Evolutionary conservation across 1,284 basidiomycete species (phyloP).

Genomic region (Rhodofomes roseus): DNA sequence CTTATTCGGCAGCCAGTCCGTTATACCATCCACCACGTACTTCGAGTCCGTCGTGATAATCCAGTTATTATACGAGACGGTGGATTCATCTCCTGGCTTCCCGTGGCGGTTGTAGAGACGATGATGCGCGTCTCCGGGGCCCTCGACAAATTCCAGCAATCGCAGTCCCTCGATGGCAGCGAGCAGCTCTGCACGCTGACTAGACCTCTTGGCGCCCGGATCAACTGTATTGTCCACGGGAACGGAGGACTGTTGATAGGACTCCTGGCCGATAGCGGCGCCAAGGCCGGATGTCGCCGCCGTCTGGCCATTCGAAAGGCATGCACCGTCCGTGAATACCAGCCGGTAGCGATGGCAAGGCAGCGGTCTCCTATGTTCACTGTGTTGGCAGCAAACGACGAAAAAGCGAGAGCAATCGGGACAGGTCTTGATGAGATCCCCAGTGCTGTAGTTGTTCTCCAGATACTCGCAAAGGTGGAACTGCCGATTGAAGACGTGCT

Average conservation of each 20-base stretch:
- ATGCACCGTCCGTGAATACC: constrained; percentile 6
- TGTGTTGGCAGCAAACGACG: not conserved
- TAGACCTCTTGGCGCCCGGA: not conserved
- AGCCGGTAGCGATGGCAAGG: not conserved
- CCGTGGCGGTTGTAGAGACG: not conserved
- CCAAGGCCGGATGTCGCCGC: constrained; percentile 4
- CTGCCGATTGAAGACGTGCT: not conserved
- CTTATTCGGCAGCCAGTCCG: not conserved
- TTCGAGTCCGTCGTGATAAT: not conserved
- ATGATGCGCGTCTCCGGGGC: not conserved
- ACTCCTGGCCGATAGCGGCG: not conserved
- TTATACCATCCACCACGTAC: constrained; percentile 2
- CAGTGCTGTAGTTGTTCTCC: not conserved
- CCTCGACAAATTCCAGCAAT: not conserved
- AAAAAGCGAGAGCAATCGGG: not conserved
- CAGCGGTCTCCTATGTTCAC: not conserved
- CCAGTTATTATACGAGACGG: not conserved
- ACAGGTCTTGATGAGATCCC: not conserved
- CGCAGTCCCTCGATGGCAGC: not conserved
- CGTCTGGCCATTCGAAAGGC: not conserved
- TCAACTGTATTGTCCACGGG: not conserved
- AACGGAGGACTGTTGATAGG: not conserved
- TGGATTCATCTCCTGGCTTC: not conserved
- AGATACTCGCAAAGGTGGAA: not conserved
- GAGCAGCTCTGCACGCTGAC: constrained; percentile 3